Base-by-base conservation (phyloP, 1,284 basidiomycete species). In the Cronartium quercuum region DNA sequence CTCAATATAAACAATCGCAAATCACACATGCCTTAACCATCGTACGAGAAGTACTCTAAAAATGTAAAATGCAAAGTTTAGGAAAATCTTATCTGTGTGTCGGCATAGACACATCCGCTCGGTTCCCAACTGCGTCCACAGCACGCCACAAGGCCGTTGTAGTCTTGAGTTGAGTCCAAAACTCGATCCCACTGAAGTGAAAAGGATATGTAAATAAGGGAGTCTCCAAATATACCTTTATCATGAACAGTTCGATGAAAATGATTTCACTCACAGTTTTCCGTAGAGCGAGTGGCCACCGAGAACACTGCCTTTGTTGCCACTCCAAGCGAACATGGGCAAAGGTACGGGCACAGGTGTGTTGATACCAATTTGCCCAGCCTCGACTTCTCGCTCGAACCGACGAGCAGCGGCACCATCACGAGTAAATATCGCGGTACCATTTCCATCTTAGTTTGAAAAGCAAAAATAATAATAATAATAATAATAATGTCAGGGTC, bases 381-480 rank as follows among this genome's bases (percentile, higher is more conserved):
- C 89, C 77, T 97, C 91, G 76, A 95, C 89, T 76, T 89, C 86
- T 61, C 86, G 86, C 84, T 98, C 94, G 78, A 96, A 98, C 83
- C 91, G 91, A 76, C 95, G 88, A 24, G 93, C 94, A 6, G 93
- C 93, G 40, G 94, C 91, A n/a, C 95, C 95, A 64, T 90, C 92
- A 83, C 94, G 91, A 40, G 95, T 98, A 82, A 97, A 98, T 81
- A 97, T 93, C 29, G 93, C 91, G n/a, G 93, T 88, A 38, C 94
- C 95, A 81, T 98, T 98, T 2, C 94, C 85, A 79, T 81, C 78
- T 79, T 70, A 21, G 58, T 38, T 41, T 37, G 10, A 67, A 60
- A 12, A 13, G 15, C 65, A 1, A 2, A 41, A 42, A 35, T 55
- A 60, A 38, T 6, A 35, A 35, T 41, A 42, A n/a, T n/a, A n/a